These are phyloP conservation scores for Alternaria atra DNA, from an alignment of 2,329 filamentous ascomycete genomes.

Conservation along the genomic window DNA sequence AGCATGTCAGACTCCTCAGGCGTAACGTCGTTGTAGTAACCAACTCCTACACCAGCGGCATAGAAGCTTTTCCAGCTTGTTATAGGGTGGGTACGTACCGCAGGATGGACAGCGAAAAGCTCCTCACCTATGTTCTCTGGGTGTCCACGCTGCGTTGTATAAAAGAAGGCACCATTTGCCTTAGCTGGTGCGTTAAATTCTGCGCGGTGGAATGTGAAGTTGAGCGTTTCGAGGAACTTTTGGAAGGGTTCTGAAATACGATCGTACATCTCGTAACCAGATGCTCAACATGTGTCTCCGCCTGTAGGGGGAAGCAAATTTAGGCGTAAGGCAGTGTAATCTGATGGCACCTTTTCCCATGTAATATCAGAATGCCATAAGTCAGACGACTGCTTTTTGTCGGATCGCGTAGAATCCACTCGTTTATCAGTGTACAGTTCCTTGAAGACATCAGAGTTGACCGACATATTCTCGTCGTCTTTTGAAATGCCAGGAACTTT, in stretches of 20 bases:
- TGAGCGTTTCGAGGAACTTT: background rate
- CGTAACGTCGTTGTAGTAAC: background rate
- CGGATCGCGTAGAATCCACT: background rate
- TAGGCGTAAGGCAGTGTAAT: background rate
- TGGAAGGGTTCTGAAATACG: background rate
- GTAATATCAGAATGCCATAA: background rate
- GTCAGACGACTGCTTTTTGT: background rate
- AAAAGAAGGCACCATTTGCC: background rate
- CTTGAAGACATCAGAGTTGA: background rate
- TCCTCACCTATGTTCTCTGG: background rate
- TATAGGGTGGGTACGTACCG: background rate
- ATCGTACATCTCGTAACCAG: background rate
- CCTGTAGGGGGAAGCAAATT: background rate
- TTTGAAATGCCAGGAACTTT: background rate
- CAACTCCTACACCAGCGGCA: background rate
- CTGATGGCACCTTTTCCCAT: background rate
- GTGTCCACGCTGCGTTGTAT: background rate
- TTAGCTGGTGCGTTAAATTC: background rate
- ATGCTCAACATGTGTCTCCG: background rate
- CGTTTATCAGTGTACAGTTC: background rate
- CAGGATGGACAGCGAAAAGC: background rate
- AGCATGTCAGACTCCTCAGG: background rate
- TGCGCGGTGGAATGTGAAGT: background rate
- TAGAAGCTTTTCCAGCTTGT: background rate
- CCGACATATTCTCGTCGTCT: background rate